These are phyloP conservation scores for Cicer arietinum DNA, from an alignment of 306 rosid genomes.

Conservation along the genomic window DNA sequence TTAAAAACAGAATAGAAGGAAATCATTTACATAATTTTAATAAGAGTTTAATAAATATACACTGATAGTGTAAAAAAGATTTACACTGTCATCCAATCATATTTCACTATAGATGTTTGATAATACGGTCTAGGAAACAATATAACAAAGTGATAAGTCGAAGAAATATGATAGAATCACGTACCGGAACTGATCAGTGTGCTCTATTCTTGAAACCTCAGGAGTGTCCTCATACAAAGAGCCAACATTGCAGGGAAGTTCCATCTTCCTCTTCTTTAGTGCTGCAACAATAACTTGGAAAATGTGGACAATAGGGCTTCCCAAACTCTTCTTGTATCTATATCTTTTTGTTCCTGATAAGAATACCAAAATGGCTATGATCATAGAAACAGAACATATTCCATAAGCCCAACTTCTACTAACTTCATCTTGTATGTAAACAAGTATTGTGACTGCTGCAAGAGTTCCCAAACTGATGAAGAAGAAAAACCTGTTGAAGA, in stretches of 20 bases:
- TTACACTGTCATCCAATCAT: too few species aligned
- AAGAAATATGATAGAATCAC: too few species aligned
- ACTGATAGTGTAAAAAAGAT: not conserved
- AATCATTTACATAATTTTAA: not conserved
- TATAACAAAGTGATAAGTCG: too few species aligned
- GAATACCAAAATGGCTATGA: constrained; percentile 61
- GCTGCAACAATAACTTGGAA: constrained; percentile 77
- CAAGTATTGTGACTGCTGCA: constrained; percentile 88
- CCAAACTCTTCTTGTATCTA: constrained; percentile 72
- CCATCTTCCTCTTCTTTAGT: constrained; percentile 66
- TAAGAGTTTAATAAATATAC: not conserved
- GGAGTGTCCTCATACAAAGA: constrained; percentile 73
- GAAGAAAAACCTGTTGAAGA: constrained; percentile 84
- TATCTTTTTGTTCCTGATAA: constrained; percentile 68
- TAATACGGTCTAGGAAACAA: too few species aligned
- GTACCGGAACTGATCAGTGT: constrained; percentile 72
- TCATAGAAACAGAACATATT: constrained; percentile 71
- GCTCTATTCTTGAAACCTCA: constrained; percentile 63
- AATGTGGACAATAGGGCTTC: constrained; percentile 88
- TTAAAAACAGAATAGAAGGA: not conserved
- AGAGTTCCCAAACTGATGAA: constrained; percentile 83
- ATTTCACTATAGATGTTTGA: too few species aligned
- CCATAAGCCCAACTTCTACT: constrained; percentile 87
- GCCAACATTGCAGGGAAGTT: constrained; percentile 49
- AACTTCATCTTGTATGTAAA: constrained; percentile 85